Conservation (phyloP, 768 basidiomycete species). For the Daedalea quercina region DNA sequence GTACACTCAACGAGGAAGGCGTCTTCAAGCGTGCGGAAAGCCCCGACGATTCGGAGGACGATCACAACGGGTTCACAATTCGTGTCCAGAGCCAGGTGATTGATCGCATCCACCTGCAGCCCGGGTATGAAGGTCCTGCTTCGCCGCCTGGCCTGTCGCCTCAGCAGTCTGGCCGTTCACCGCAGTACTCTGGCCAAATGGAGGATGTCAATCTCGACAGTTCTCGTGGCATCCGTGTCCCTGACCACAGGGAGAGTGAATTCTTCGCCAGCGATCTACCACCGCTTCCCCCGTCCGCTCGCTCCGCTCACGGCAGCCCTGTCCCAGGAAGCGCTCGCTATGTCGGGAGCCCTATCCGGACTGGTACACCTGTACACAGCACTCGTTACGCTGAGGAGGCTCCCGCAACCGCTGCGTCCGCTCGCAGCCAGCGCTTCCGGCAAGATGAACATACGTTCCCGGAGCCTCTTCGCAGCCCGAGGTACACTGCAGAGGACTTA, state of each 20-base stretch:
- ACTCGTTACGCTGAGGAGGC: not conserved
- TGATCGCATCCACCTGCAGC: slow-evolving; percentile 2
- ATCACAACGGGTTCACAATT: slow-evolving; percentile 2
- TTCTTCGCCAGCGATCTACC: not conserved
- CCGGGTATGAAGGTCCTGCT: not conserved
- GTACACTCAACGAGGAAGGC: not conserved
- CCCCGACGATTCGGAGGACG: slow-evolving; percentile 9
- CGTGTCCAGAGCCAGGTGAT: slow-evolving; percentile 3
- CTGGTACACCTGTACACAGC: not conserved
- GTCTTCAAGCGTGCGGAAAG: slow-evolving; percentile 13
- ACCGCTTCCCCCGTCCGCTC: not conserved
- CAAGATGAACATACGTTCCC: not conserved
- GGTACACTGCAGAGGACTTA: not conserved
- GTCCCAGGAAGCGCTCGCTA: not conserved
- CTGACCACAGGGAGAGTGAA: not conserved
- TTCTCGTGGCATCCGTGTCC: not conserved
- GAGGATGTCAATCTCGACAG: not conserved
- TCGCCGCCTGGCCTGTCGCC: not conserved
- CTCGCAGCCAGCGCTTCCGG: not conserved
- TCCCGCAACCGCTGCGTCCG: not conserved
- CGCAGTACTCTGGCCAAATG: not conserved
- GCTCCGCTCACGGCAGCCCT: not conserved
- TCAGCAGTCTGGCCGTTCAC: not conserved
- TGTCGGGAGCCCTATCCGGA: not conserved
- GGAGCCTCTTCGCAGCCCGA: not conserved